Percentiles rank a stretch among this genome's conserved stretches.
Conservation (phyloP, 2,329 filamentous ascomycete species). For the Penicillium sumatraense region DNA sequence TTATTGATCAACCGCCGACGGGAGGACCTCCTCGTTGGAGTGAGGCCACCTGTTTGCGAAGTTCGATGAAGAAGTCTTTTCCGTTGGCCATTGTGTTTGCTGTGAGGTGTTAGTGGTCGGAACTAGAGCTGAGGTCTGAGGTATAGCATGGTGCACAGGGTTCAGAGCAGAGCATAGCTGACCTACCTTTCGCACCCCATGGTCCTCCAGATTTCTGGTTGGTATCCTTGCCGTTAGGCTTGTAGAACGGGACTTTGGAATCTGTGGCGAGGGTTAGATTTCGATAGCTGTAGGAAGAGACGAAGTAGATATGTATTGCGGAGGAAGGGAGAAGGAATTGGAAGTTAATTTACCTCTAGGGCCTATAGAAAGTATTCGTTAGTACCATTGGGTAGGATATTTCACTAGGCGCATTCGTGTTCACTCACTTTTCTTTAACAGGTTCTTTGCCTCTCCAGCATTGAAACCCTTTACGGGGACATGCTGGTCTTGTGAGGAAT, state of each 20-base stretch:
- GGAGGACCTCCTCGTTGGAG: slow-evolving; percentile 43
- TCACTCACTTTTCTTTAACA: slow-evolving; percentile 45
- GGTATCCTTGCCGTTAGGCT: slow-evolving; percentile 41
- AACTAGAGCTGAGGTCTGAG: background rate
- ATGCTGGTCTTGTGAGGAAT: slow-evolving; percentile 43
- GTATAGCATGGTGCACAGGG: too few relatives aligned
- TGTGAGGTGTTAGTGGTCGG: slow-evolving; percentile 24
- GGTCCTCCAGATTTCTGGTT: slow-evolving; percentile 43
- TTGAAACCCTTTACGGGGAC: slow-evolving; percentile 51
- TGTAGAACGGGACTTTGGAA: slow-evolving; percentile 43
- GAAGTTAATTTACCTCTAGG: slow-evolving; percentile 39
- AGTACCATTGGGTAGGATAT: too few relatives aligned
- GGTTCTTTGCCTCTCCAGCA: slow-evolving; percentile 45
- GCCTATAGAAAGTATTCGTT: slow-evolving; percentile 25
- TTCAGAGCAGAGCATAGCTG: too few relatives aligned
- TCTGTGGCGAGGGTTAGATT: slow-evolving; percentile 30
- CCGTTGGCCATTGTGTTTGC: slow-evolving; percentile 54
- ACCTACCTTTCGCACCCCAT: slow-evolving; percentile 52
- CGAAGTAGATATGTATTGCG: background rate
- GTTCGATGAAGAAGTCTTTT: slow-evolving; percentile 55
- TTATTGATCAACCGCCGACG: slow-evolving; percentile 44
- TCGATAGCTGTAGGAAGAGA: background rate
- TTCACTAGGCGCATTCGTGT: background rate
- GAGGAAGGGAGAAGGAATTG: background rate
- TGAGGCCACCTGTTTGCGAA: slow-evolving; percentile 51